phyloP scores from a whole-genome alignment of 1,139 yeast genomes.

The Yamadazyma jaroonii region DNA sequence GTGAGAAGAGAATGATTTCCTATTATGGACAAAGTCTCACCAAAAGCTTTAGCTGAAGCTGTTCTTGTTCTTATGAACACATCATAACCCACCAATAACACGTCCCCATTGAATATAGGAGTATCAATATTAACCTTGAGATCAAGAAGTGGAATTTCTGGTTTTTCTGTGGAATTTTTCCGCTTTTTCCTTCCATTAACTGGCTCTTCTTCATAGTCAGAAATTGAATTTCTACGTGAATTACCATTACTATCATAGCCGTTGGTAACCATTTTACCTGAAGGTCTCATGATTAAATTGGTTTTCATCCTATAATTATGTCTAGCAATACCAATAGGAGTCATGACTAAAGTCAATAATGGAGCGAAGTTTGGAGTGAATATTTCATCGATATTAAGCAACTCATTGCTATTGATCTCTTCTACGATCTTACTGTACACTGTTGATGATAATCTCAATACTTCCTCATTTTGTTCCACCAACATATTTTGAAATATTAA shows the following conservation, averaged over 20 bases:
- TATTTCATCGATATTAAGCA: constrained; percentile 43
- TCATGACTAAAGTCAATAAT: constrained; percentile 69
- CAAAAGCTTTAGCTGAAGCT: constrained; percentile 75
- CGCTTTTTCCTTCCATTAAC: constrained; percentile 26
- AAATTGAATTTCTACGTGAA: constrained; percentile 18
- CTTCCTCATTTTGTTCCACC: constrained; percentile 82
- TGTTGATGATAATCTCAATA: constrained; percentile 58
- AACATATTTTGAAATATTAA: constrained; percentile 82
- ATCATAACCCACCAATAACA: constrained; percentile 77
- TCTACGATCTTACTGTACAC: constrained; percentile 60
- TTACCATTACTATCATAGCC: constrained; percentile 17
- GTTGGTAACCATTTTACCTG: constrained; percentile 54
- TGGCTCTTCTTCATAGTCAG: constrained; percentile 16
- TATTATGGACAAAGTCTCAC: constrained; percentile 60
- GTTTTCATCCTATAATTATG: constrained; percentile 85
- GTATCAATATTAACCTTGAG: constrained; percentile 82
- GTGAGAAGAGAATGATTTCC: constrained; percentile 36
- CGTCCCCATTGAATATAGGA: constrained; percentile 90
- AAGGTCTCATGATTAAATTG: constrained; percentile 70
- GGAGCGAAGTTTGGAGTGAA: constrained; percentile 58
- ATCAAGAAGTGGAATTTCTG: constrained; percentile 56
- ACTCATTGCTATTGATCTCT: constrained; percentile 36
- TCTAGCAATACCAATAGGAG: constrained; percentile 93
- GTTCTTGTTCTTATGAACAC: constrained; percentile 73
- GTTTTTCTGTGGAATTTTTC: constrained; percentile 23